Evolutionary conservation across 2,329 filamentous ascomycete species (phyloP).

Genomic region (Malbranchea cinnamomea): DNA sequence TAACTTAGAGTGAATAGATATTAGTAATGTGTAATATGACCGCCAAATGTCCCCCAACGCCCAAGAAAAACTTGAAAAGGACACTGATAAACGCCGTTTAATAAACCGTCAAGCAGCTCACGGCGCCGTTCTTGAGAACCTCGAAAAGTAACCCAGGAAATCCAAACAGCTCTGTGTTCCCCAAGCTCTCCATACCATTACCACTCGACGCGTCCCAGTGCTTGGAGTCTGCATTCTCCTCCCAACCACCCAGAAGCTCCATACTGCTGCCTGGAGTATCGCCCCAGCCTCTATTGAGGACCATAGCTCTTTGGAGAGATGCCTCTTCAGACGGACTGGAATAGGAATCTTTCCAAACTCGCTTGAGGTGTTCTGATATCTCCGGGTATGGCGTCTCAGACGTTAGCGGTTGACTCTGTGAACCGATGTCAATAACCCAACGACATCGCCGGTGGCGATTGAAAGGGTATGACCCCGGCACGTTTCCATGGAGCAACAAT

Average conservation of each 20-base stretch:
- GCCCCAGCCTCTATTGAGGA: conserved; percentile 78
- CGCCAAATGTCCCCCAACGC: too few relatives aligned
- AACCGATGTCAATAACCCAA: conserved; percentile 54
- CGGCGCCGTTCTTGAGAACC: conserved; percentile 79
- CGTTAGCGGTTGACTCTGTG: conserved; percentile 36
- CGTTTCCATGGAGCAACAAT: conserved; percentile 83
- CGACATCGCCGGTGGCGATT: conserved; percentile 82
- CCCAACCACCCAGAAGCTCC: conserved; percentile 73
- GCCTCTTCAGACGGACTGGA: conserved; percentile 39
- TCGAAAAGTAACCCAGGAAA: conserved; percentile 93
- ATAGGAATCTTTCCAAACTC: conserved; percentile 56
- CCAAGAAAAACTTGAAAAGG: too few relatives aligned
- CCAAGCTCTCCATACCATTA: conserved; percentile 38
- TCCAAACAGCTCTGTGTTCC: conserved; percentile 74
- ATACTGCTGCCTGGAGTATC: conserved; percentile 83
- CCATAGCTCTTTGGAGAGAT: conserved; percentile 50
- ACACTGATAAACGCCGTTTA: conserved; percentile 29
- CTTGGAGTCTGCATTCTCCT: conserved; percentile 46
- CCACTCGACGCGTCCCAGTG: conserved; percentile 27
- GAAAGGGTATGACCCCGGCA: conserved; percentile 92
- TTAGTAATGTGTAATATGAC: too few relatives aligned
- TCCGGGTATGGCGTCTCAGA: conserved; percentile 69
- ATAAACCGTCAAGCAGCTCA: conserved; percentile 82
- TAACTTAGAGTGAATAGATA: too few relatives aligned
- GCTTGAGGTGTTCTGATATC: conserved; percentile 52